These are phyloP conservation scores for Stephania japonica DNA, from an alignment of 164 flowering plant species.

Conservation along the genomic window DNA sequence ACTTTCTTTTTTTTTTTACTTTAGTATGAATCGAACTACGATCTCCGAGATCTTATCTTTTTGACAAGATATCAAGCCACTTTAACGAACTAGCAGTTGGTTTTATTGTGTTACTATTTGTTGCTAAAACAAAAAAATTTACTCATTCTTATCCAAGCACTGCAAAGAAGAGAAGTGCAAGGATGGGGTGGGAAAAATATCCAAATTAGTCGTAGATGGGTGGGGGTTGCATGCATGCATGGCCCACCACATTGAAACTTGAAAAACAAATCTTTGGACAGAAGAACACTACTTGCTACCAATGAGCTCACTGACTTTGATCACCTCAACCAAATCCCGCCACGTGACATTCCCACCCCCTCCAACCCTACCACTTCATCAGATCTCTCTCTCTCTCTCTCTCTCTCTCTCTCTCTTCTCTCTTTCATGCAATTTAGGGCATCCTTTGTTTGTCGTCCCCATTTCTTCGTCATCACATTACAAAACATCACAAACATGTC, in stretches of 20 bases:
- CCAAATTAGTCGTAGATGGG: background rate
- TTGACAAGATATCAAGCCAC: too few relatives aligned
- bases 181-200: background rate
- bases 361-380: background rate
- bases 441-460: background rate
- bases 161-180: too few relatives aligned
- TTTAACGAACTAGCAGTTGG: too few relatives aligned
- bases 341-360: background rate
- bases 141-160: too few relatives aligned
- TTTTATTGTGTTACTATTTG: too few relatives aligned
- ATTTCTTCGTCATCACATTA: background rate
- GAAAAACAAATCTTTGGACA: background rate
- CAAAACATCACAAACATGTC: background rate
- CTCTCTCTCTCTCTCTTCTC: background rate
- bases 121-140: background rate
- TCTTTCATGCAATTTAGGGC: background rate
- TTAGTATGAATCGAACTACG: too few relatives aligned
- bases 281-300: background rate
- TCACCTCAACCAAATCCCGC: background rate
- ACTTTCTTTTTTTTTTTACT: too few relatives aligned
- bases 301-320: background rate
- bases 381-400: background rate
- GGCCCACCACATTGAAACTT: background rate
- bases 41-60: too few relatives aligned
- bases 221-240: too few relatives aligned